These are phyloP conservation scores for Myriosclerotinia curreyana DNA, from an alignment of 2,329 filamentous ascomycete species.

Conservation along the genomic window DNA sequence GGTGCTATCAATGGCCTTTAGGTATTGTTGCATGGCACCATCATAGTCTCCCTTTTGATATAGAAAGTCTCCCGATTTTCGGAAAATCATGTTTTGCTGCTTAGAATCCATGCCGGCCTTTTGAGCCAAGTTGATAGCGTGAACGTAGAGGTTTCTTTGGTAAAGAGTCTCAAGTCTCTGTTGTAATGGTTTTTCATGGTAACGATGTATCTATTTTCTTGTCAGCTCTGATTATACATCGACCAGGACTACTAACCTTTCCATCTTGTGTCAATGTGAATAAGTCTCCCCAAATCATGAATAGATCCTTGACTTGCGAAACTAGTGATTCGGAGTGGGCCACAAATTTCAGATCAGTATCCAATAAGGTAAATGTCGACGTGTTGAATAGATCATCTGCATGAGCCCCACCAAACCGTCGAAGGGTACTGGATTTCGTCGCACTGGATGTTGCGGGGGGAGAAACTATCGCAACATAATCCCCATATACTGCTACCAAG, in stretches of 20 bases:
- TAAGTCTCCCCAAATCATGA: conserved; percentile 86
- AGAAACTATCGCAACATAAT: conserved; percentile 85
- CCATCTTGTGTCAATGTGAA: conserved; percentile 90
- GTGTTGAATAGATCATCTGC: conserved; percentile 81
- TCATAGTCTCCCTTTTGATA: conserved; percentile 97
- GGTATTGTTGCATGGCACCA: conserved; percentile 97
- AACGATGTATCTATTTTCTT: conserved; percentile 70
- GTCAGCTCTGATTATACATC: conserved; percentile 29
- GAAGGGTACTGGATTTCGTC: conserved; percentile 52
- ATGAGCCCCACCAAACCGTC: conserved; percentile 69
- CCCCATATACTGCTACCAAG: conserved; percentile 71
- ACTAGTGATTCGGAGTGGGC: conserved; percentile 84
- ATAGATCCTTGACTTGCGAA: conserved; percentile 74
- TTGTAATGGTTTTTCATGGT: conserved; percentile 85
- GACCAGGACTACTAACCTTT: conserved; percentile 58
- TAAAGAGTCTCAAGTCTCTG: conserved; percentile 93
- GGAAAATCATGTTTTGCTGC: conserved; percentile 88
- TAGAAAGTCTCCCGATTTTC: conserved; percentile 88
- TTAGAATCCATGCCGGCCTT: conserved; percentile 76
- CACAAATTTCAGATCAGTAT: conserved; percentile 85
- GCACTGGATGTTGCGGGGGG: conserved; percentile 57
- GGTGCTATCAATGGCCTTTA: conserved; percentile 92
- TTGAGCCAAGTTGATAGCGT: conserved; percentile 89
- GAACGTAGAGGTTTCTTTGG: conserved; percentile 84
- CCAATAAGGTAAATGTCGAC: conserved; percentile 85